Evolutionary conservation across 1,139 yeast species (phyloP).

Genomic region (Kurtzmaniella quercitrusa): DNA sequence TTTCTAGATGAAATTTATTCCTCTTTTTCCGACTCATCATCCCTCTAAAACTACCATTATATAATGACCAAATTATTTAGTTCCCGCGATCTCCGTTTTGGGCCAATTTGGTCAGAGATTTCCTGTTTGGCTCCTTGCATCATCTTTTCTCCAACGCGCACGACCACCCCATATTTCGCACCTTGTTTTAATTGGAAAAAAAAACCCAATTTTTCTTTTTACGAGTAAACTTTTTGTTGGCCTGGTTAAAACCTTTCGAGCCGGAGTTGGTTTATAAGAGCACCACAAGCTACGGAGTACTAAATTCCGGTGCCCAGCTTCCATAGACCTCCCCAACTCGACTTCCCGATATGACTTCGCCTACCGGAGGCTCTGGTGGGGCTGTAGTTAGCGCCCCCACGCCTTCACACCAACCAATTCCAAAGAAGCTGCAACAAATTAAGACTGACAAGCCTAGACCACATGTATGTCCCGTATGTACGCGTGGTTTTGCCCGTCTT

Average conservation of each 20-base stretch:
- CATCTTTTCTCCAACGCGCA: neutral
- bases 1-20: too few relatives aligned
- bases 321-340: neutral
- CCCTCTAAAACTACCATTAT: neutral
- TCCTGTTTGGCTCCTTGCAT: neutral
- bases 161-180: slow-evolving; percentile 4
- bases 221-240: neutral
- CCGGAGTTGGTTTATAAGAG: slow-evolving; percentile 1
- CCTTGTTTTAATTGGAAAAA: neutral
- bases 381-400: neutral
- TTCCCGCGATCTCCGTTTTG: neutral
- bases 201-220: neutral
- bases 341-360: slow-evolving; percentile 2
- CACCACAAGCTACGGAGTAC: neutral
- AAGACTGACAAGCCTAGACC: slow-evolving; percentile 58
- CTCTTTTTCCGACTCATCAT: too few relatives aligned
- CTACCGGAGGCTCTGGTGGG: neutral
- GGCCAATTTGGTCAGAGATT: neutral
- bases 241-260: neutral
- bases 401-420: slow-evolving; percentile 57
- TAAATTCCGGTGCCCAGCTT: neutral
- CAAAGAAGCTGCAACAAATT: slow-evolving; percentile 77
- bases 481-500: slow-evolving; percentile 30
- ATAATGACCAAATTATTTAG: too few relatives aligned
- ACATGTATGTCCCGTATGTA: slow-evolving; percentile 27